A percentile compares a stretch with the other conserved stretches of the same genome.
phyloP scores from a whole-genome alignment of 768 basidiomycete genomes.

The Trametes coccinea region DNA sequence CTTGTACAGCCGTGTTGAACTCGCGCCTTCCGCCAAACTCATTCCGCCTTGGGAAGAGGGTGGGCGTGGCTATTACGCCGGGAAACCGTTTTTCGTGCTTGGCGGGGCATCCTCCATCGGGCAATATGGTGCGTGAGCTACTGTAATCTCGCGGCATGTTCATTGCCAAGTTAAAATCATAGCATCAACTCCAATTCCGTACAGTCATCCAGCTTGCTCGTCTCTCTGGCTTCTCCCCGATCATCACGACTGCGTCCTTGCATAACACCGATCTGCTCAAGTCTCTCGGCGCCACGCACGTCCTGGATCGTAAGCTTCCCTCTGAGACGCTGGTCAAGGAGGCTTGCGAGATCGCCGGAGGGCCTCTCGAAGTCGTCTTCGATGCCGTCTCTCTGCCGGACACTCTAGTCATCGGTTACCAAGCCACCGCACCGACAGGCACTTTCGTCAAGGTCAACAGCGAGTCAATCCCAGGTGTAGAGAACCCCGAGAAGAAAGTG shows the following conservation, averaged over 20 bases:
- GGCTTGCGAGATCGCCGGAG: constrained; percentile 5
- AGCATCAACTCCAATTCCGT: too few relatives aligned
- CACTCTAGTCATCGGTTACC: constrained; percentile 22
- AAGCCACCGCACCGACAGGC: constrained; percentile 21
- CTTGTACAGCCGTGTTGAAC: constrained; percentile 32
- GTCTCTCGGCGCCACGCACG: constrained; percentile 30
- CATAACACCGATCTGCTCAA: constrained; percentile 19
- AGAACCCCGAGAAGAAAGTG: constrained; percentile 9
- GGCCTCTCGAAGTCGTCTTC: constrained; percentile 21
- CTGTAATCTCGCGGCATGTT: too few relatives aligned
- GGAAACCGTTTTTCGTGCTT: constrained; percentile 30
- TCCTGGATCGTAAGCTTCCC: constrained; percentile 26
- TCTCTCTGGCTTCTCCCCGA: constrained; percentile 29
- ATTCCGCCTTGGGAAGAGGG: constrained; percentile 29
- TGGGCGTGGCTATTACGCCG: constrained; percentile 32
- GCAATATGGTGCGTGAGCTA: constrained; percentile 27
- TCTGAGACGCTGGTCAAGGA: neutral
- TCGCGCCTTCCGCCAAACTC: constrained; percentile 13
- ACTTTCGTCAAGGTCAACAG: constrained; percentile 17
- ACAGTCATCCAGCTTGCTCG: constrained; percentile 28
- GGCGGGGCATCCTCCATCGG: constrained; percentile 31
- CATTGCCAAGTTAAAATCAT: too few relatives aligned
- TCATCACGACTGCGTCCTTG: constrained; percentile 25
- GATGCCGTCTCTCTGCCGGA: constrained; percentile 25
- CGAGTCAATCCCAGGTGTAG: neutral